These are phyloP conservation scores for Trypanosoma cruzi DNA, from an alignment of 208 protist species.

Conservation along the genomic window DNA sequence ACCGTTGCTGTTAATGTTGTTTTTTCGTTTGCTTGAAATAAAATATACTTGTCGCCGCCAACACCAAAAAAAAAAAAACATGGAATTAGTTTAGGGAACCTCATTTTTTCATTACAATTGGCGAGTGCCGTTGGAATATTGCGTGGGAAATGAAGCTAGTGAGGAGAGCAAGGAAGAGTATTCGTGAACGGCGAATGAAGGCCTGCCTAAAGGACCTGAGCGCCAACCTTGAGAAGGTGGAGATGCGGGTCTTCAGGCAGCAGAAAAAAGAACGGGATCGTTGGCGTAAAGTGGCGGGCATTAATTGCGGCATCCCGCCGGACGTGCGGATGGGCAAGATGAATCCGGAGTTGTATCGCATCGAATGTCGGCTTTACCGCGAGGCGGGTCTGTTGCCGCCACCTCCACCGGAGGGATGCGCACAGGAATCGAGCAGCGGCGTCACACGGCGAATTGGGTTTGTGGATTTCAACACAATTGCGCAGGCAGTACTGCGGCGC, in stretches of 20 bases:
- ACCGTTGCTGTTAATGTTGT: neutral
- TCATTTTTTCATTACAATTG: no score
- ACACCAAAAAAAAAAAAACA: slow-evolving; percentile 1
- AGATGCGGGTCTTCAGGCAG: slow-evolving; percentile 69
- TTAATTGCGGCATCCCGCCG: slow-evolving; percentile 42
- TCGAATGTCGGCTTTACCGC: slow-evolving; percentile 84
- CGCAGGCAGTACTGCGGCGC: slow-evolving; percentile 38
- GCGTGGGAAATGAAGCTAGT: slow-evolving; percentile 76
- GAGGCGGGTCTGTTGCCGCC: slow-evolving; percentile 77
- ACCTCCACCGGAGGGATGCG: slow-evolving; percentile 65
- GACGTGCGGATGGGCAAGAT: slow-evolving; percentile 69
- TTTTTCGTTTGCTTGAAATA: no score
- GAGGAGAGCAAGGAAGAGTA: slow-evolving; percentile 83
- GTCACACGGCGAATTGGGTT: slow-evolving; percentile 68
- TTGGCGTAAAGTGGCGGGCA: slow-evolving; percentile 35
- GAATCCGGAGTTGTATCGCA: slow-evolving; percentile 75
- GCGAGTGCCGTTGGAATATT: neutral
- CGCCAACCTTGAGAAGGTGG: slow-evolving; percentile 82
- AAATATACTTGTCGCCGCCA: neutral
- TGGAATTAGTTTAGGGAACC: neutral
- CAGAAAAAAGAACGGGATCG: slow-evolving; percentile 55
- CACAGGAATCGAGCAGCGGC: slow-evolving; percentile 4
- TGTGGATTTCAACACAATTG: slow-evolving; percentile 62
- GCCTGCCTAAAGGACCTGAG: slow-evolving; percentile 85
- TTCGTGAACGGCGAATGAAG: slow-evolving; percentile 88